Evolutionary conservation across 495 filamentous ascomycete species (phyloP), one percentile per base, ranked within the genome.

Genomic region (Thermochaetoides thermophila): DNA sequence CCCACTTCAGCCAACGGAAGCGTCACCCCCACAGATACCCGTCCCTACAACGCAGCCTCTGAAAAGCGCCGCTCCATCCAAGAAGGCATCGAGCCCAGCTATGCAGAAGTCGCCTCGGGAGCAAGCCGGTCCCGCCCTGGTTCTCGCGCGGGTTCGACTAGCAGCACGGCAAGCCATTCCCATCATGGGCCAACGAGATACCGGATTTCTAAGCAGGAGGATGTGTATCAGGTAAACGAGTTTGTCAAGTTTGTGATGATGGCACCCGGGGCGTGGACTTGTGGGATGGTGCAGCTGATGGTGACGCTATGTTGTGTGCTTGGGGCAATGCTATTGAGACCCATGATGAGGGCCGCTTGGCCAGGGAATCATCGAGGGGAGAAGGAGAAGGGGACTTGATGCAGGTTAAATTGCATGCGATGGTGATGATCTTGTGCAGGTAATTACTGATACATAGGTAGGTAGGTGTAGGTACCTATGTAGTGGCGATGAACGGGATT

Each of bases 181-280:
- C 29, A 18, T 4, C 11, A 15, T n/a, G 5, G 9, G 7, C 14
- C 32, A 13, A 37, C 38, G 38, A 43, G 41, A 11, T 87, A 82
- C 54, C 76, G 74, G 44, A 84, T 93, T 44, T 43, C 57, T 8
- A 64, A 60, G 22, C 84, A 93, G 46, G 74, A 89, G 38, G 84
- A 93, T 45, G 56, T 85, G 13, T 93, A 93, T 44, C 83, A 89
- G 49, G 61, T 73, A 3, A 75, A 78, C 19, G 76, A 93, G 44
- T 78, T 81, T 42, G 54, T 89, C 28, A 77, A 76, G 40, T 91
- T 89, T 40, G 35, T 73, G 29, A 42, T 55, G 16, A 64, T 58
- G 17, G 49, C 52, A n/a, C 60, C 59, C 0, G 64, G 51, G 23
- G 60, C 66, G 10, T 7, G 71, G 4, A 53, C 81, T 0, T 59